phyloP scores from a whole-genome alignment of 2,329 filamentous ascomycete species.

The Diaporthe helianthi region DNA sequence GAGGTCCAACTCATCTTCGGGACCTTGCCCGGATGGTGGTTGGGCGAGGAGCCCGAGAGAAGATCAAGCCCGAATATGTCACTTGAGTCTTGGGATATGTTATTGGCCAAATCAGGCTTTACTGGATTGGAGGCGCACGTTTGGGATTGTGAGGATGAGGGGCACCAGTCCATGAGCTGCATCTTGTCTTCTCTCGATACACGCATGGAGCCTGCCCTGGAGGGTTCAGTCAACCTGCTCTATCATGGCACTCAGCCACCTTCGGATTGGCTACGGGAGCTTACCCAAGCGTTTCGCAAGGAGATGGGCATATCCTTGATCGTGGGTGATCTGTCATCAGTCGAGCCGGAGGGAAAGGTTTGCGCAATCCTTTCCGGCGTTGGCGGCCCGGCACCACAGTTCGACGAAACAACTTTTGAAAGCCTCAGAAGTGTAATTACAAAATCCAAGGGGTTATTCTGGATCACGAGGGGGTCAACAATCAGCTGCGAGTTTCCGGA shows the following conservation, averaged over 20 bases:
- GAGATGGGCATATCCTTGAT: neutral
- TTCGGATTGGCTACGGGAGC: neutral
- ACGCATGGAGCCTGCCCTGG: neutral
- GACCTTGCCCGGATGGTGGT: constrained; percentile 47
- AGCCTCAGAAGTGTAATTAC: neutral
- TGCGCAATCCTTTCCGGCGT: neutral
- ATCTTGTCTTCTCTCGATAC: neutral
- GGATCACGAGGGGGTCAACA: neutral
- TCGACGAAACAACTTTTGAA: neutral
- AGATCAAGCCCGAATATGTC: neutral
- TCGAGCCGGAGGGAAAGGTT: neutral
- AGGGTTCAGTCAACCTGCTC: neutral
- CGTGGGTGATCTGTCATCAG: neutral
- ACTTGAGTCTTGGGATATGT: neutral
- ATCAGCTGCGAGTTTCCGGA: neutral
- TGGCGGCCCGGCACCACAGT: neutral
- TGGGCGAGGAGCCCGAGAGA: constrained; percentile 35
- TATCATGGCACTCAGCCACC: neutral
- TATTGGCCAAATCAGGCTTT: neutral
- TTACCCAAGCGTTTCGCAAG: neutral
- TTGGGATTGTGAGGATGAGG: neutral
- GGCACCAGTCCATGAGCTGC: neutral
- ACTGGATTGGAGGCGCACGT: neutral
- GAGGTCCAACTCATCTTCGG: constrained; percentile 42
- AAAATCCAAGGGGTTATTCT: neutral